Evolutionary conservation across 495 filamentous ascomycete genomes (phyloP).

Genomic region (Neurospora intermedia): DNA sequence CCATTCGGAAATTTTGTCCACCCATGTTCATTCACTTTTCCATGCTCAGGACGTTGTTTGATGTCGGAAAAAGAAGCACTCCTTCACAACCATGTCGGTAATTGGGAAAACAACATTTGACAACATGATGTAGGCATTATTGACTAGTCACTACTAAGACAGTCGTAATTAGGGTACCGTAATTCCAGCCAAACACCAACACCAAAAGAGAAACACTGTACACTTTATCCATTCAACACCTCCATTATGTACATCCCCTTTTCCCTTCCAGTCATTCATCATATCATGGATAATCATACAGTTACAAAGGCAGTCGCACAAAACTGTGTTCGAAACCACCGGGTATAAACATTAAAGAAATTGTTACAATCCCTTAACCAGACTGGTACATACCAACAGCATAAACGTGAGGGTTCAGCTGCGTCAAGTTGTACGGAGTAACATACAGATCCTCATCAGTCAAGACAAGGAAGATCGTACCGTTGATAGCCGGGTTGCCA

Average conservation of each 20-base stretch:
- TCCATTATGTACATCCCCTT: neutral
- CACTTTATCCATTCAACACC: neutral
- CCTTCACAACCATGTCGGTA: no score
- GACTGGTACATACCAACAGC: constrained; percentile 71
- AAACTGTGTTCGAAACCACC: neutral
- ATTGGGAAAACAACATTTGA: neutral
- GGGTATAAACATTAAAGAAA: neutral
- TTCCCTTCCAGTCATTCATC: neutral
- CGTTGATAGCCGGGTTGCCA: constrained; percentile 62
- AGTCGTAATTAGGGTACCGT: neutral
- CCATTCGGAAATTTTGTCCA: neutral
- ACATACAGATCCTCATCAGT: constrained; percentile 58
- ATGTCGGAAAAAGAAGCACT: no score
- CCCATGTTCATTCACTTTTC: neutral
- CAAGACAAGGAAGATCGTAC: constrained; percentile 68
- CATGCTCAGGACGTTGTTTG: no score
- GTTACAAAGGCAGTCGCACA: neutral
- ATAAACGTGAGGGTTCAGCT: constrained; percentile 67
- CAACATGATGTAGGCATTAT: neutral
- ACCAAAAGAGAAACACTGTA: neutral
- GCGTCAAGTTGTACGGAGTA: constrained; percentile 65
- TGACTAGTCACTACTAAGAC: neutral
- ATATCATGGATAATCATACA: neutral
- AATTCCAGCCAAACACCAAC: neutral
- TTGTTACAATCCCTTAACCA: constrained; percentile 39